Base-by-base conservation (phyloP, 2,329 filamentous ascomycete species). In the Phoma sp. region DNA sequence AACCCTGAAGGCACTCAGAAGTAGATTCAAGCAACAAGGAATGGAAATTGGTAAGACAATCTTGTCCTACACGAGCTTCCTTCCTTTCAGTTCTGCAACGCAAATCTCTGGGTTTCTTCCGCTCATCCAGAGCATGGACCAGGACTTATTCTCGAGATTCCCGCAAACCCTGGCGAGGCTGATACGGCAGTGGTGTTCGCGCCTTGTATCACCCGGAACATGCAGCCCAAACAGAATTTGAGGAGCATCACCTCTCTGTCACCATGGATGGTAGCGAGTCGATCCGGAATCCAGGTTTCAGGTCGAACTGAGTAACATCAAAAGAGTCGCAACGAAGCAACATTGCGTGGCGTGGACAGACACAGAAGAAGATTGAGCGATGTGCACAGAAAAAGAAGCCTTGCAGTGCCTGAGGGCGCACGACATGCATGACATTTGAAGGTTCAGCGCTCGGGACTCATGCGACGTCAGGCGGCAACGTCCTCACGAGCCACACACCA, bases 211-310 rank as follows among this genome's bases (percentile, higher is more conserved):
- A 69, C 67, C 25, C 37, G 30, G 38, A 46, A 40, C 39, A 53
- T 58, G 55, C 55, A 56, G 47, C 46, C 37, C 33, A 48, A 53
- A 55, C 38, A 40, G 53, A 39, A 42, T 47, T 28, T 49, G 42
- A 48, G 46, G 30, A 32, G 39, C 38, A 59, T 50, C 33, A 53
- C 49, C 32, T 59, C 53, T 56, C 42, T 50, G 51, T 50, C 56
- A 56, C 51, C 52, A 33, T 52, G 38, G n/a, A 49, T 21, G 53
- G 56, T 61, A 56, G 60, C 59, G 58, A 63, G 42, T 46, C 21
- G 54, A 62, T 66, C 69, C 72, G 54, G 47, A 52, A 58, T 59
- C 70, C 69, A 61, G 72, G 70, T 71, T 62, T 57, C 50, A 65
- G 71, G 65, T 66, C 64, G 56, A 64, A 55, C 48, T 61, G 56